Conservation (phyloP, 805 yeast genomes). For the Suhomyces kilbournensis region DNA sequence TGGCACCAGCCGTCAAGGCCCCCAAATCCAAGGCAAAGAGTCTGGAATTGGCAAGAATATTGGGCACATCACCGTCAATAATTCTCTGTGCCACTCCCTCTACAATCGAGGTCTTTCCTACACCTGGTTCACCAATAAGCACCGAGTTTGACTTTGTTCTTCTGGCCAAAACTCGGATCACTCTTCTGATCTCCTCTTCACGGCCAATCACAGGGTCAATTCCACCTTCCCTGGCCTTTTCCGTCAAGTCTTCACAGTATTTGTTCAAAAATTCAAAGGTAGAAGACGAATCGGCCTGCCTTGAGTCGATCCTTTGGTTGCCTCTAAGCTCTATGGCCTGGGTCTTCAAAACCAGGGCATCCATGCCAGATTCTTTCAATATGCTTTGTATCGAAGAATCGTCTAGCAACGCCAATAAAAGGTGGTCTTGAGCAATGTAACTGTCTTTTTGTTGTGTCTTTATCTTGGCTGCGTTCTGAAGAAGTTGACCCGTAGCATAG, state of each 20-base stretch:
- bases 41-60: slow-evolving; percentile 74
- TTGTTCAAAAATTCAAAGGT: slow-evolving; percentile 80
- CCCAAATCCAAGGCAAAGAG: slow-evolving; percentile 91
- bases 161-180: slow-evolving; percentile 93
- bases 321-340: slow-evolving; percentile 85
- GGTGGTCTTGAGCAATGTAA: slow-evolving; percentile 91
- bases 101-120: slow-evolving; percentile 96
- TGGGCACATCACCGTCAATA: slow-evolving; percentile 92
- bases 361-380: slow-evolving; percentile 69
- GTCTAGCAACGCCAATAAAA: slow-evolving; percentile 78
- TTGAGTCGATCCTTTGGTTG: slow-evolving; percentile 83
- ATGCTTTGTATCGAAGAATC: slow-evolving; percentile 68
- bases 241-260: slow-evolving; percentile 92
- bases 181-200: slow-evolving; percentile 95
- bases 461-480: slow-evolving; percentile 72
- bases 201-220: slow-evolving; percentile 98
- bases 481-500: slow-evolving; percentile 69
- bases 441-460: slow-evolving; percentile 86
- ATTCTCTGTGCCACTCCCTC: slow-evolving; percentile 99
- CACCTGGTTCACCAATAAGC: slow-evolving; percentile 98
- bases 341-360: slow-evolving; percentile 66
- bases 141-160: slow-evolving; percentile 97
- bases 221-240: slow-evolving; percentile 88
- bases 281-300: slow-evolving; percentile 88
- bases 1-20: slow-evolving; percentile 97